phyloP scores from a whole-genome alignment of 352 stramenopile genomes.

The Phytophthora brassicae region DNA sequence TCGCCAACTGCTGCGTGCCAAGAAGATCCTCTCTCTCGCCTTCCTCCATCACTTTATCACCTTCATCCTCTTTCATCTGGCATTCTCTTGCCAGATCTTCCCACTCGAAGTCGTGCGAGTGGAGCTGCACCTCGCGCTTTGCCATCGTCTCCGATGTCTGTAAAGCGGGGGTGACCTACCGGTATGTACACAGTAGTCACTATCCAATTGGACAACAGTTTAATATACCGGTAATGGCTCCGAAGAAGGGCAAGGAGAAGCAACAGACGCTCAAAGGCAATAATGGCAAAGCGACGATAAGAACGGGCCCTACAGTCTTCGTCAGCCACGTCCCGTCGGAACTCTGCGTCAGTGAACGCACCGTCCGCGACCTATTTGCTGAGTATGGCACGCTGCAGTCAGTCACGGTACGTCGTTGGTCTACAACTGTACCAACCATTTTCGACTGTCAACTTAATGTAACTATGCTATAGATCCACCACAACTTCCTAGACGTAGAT shows the following conservation, averaged over 20 bases:
- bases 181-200: not conserved
- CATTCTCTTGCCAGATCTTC: constrained; percentile 63
- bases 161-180: not conserved
- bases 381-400: constrained; percentile 49
- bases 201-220: constrained; percentile 1
- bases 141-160: not conserved
- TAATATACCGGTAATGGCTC: constrained; percentile 19
- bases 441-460: not conserved
- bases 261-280: constrained; percentile 3
- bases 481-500: constrained; percentile 65
- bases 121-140: constrained; percentile 50
- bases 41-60: constrained; percentile 4
- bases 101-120: constrained; percentile 82
- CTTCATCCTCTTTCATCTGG: constrained; percentile 13
- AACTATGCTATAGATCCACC: constrained; percentile 45
- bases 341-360: constrained; percentile 57
- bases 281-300: constrained; percentile 1
- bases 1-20: constrained; percentile 37
- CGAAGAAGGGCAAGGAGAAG: constrained; percentile 17
- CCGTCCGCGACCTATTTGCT: constrained; percentile 49
- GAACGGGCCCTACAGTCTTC: constrained; percentile 44
- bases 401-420: constrained; percentile 38
- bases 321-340: constrained; percentile 54
- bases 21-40: not conserved
- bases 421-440: not conserved